Conservation (phyloP, 495 filamentous ascomycete genomes). For the Talaromyces trachyspermus region DNA sequence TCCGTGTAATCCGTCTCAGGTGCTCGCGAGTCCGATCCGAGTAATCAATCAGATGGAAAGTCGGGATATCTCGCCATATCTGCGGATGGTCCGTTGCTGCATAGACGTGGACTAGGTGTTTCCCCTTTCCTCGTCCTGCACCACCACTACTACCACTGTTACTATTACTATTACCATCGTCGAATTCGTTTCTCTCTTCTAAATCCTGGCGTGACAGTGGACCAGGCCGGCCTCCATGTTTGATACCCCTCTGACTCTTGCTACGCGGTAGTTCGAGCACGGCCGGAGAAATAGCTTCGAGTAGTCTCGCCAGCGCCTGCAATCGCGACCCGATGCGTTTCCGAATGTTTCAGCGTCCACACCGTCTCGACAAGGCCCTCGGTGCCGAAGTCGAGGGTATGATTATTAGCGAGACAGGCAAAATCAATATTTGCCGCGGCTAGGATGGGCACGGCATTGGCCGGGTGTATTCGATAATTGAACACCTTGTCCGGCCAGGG, state of each 20-base stretch:
- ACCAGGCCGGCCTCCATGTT: constrained; percentile 1
- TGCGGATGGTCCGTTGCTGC: constrained; percentile 22
- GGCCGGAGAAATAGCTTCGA: constrained; percentile 23
- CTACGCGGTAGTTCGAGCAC: constrained; percentile 15
- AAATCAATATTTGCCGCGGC: constrained; percentile 25
- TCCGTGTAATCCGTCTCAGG: constrained; percentile 10
- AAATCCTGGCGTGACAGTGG: background rate
- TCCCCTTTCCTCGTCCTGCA: background rate
- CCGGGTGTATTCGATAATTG: constrained; percentile 38
- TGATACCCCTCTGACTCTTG: background rate
- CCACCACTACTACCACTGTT: too few species aligned
- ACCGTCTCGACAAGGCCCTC: constrained; percentile 29
- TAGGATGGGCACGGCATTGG: constrained; percentile 22
- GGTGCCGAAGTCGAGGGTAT: constrained; percentile 29
- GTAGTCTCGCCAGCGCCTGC: constrained; percentile 22
- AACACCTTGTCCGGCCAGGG: constrained; percentile 35
- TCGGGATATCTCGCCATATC: constrained; percentile 15
- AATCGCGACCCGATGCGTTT: constrained; percentile 12
- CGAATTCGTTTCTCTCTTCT: too few species aligned
- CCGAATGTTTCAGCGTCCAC: constrained; percentile 13
- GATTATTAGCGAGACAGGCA: constrained; percentile 33
- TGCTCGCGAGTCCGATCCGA: constrained; percentile 11
- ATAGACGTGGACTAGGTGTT: constrained; percentile 18
- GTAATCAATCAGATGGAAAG: constrained; percentile 31
- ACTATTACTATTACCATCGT: too few species aligned